phyloP scores from a whole-genome alignment of 495 filamentous ascomycete species.

The Hypoxylon crocopeplum region DNA sequence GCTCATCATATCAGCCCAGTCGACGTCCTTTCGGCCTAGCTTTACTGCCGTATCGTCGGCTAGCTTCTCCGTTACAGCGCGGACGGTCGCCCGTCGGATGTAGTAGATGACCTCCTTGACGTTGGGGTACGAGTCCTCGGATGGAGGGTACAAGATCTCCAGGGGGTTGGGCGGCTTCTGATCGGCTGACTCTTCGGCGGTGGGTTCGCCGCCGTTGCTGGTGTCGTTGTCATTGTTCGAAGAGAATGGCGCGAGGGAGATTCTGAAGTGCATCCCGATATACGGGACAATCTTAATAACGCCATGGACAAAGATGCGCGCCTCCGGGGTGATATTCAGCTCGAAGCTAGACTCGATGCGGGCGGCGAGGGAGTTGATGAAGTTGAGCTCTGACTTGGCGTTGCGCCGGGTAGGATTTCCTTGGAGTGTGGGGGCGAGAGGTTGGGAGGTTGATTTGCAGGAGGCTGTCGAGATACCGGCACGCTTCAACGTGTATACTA shows the following conservation, averaged over 20 bases:
- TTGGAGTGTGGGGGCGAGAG: conserved; percentile 12
- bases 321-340: conserved; percentile 47
- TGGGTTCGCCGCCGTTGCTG: background rate
- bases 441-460: conserved; percentile 25
- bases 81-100: conserved; percentile 32
- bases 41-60: conserved; percentile 6
- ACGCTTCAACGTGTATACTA: conserved; percentile 28
- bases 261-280: conserved; percentile 40
- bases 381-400: conserved; percentile 36
- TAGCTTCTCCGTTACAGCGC: conserved; percentile 24
- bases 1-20: conserved; percentile 19
- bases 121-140: conserved; percentile 37
- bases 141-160: conserved; percentile 32
- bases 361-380: conserved; percentile 34
- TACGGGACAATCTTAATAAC: conserved; percentile 32
- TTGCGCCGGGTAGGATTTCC: conserved; percentile 19
- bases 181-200: too few relatives aligned
- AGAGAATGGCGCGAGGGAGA: conserved; percentile 40
- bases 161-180: conserved; percentile 26
- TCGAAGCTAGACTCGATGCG: conserved; percentile 42
- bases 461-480: conserved; percentile 38
- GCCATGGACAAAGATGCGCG: conserved; percentile 42
- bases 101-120: conserved; percentile 38
- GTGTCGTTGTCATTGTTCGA: background rate
- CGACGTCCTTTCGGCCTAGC: conserved; percentile 22